A percentile compares a stretch with the other conserved stretches of the same genome.
Evolutionary conservation across 2,329 filamentous ascomycete genomes (phyloP).

Genomic region (Spiromastix sp.): DNA sequence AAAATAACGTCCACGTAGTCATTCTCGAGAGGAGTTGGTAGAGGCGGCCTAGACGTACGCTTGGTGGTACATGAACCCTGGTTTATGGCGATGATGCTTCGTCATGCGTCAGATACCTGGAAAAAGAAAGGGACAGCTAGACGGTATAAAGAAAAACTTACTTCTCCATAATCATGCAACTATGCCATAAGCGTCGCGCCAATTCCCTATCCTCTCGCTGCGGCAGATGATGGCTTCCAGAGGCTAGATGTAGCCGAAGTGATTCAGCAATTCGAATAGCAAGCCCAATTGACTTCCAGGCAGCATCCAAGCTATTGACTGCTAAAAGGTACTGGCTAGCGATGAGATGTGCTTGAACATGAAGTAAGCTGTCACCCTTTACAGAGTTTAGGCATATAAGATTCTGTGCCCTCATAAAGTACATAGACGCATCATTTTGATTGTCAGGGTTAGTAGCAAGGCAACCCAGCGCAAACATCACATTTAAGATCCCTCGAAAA

Average conservation of each 20-base stretch:
- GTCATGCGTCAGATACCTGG: no score
- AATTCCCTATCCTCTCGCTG: constrained; percentile 13
- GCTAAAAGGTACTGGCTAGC: constrained; percentile 17
- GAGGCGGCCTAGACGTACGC: constrained; percentile 12
- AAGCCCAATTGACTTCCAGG: constrained; percentile 16
- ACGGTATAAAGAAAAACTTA: no score
- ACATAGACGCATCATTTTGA: constrained; percentile 8
- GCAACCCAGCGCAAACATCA: constrained; percentile 13
- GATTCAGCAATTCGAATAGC: constrained; percentile 15
- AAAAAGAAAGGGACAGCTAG: no score
- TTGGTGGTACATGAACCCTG: constrained; percentile 12
- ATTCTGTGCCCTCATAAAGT: constrained; percentile 13
- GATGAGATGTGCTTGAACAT: constrained; percentile 15
- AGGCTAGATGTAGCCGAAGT: constrained; percentile 13
- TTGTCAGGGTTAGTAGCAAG: constrained; percentile 7
- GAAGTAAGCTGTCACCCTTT: constrained; percentile 7
- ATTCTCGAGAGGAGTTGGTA: constrained; percentile 16
- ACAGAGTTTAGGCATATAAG: constrained; percentile 11
- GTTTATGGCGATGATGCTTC: constrained; percentile 15
- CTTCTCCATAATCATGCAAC: constrained; percentile 16
- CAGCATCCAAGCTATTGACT: constrained; percentile 11
- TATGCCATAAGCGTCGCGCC: constrained; percentile 17
- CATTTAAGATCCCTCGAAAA: constrained; percentile 14
- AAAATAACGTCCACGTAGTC: constrained; percentile 18
- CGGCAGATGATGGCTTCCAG: constrained; percentile 11